Evolutionary conservation across 1,284 basidiomycete genomes (phyloP).

Genomic region (Ceratorhiza oryzae-sativae): DNA sequence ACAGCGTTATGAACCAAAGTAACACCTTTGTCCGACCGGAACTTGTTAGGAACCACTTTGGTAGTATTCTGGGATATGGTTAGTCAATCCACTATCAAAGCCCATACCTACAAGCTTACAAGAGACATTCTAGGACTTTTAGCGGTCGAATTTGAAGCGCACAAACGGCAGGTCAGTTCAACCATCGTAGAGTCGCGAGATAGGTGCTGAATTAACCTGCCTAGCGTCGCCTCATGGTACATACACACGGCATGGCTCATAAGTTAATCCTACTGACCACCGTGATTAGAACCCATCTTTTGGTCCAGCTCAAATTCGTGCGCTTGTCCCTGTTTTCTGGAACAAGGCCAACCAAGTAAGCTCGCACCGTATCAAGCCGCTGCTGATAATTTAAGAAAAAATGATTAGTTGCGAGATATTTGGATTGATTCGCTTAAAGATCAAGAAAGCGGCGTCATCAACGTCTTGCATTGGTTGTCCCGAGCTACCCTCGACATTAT

Average conservation of each 20-base stretch:
- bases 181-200: not conserved
- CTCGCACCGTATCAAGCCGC: too few relatives aligned
- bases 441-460: not conserved
- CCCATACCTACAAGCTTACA: too few relatives aligned
- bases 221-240: slow-evolving; percentile 27
- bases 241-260: not conserved
- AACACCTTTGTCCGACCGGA: not conserved
- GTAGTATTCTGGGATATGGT: not conserved
- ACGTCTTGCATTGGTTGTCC: slow-evolving; percentile 39
- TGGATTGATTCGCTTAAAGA: slow-evolving; percentile 22
- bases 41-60: not conserved
- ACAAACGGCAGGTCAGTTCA: slow-evolving; percentile 42
- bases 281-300: slow-evolving; percentile 41
- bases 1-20: not conserved
- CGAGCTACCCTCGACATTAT: slow-evolving; percentile 41
- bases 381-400: not conserved
- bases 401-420: slow-evolving; percentile 22
- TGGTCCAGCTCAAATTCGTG: slow-evolving; percentile 36
- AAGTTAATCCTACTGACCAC: not conserved
- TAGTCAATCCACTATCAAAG: not conserved
- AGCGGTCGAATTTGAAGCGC: slow-evolving; percentile 37
- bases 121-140: slow-evolving; percentile 34
- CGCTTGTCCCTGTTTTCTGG: slow-evolving; percentile 36
- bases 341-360: slow-evolving; percentile 36
- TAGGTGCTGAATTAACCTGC: not conserved